Percentiles rank a stretch among this genome's conserved stretches.
Evolutionary conservation across 2,329 filamentous ascomycete species (phyloP).

Genomic region (Clarireedia hainanense): DNA sequence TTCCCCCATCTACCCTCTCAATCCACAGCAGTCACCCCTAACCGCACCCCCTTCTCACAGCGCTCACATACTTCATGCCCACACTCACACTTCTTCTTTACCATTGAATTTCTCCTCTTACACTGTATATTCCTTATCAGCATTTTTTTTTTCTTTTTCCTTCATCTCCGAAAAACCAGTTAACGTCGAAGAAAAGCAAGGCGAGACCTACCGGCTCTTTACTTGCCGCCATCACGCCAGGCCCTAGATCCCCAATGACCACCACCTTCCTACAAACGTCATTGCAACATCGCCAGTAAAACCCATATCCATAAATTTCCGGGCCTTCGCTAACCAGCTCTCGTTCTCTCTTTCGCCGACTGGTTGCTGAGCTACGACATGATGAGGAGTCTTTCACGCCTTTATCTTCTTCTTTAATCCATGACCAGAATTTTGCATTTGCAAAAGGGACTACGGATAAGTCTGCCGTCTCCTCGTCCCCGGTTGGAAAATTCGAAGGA

Average conservation of each 20-base stretch:
- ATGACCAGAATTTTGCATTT: too few relatives aligned
- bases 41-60: background rate
- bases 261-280: background rate
- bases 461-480: too few relatives aligned
- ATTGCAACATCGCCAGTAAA: background rate
- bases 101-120: background rate
- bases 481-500: too few relatives aligned
- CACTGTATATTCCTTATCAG: background rate
- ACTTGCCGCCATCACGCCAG: background rate
- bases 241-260: background rate
- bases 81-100: background rate
- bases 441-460: too few relatives aligned
- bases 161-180: background rate
- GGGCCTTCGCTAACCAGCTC: background rate
- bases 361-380: too few relatives aligned
- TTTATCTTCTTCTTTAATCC: too few relatives aligned
- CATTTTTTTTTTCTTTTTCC: background rate
- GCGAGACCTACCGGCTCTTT: background rate
- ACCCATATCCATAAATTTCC: background rate
- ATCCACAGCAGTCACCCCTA: background rate
- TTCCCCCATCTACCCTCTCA: background rate
- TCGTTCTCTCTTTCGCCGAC: background rate
- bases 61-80: background rate
- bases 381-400: too few relatives aligned
- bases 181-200: background rate